A percentile compares a stretch with the other conserved stretches of the same genome.
These are phyloP conservation scores for Curvularia spicifera DNA, from an alignment of 2,329 filamentous ascomycete species.

Conservation along the genomic window DNA sequence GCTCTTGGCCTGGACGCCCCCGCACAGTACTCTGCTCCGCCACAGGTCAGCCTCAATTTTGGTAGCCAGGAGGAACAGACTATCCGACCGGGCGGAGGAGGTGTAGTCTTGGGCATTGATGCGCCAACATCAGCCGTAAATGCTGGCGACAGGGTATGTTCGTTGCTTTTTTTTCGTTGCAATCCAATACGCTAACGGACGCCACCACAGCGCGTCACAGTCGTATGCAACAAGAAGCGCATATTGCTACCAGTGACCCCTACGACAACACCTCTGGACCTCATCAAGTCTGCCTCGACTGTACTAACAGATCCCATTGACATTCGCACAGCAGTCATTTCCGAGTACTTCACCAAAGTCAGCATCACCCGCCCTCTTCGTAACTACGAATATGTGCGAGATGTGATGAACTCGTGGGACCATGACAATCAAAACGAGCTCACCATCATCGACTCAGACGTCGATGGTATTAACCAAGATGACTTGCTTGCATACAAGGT, in stretches of 20 bases:
- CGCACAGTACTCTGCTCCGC: slow-evolving; percentile 23
- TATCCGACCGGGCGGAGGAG: slow-evolving; percentile 55
- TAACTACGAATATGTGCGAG: slow-evolving; percentile 83
- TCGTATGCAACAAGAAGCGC: slow-evolving; percentile 73
- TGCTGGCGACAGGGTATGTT: slow-evolving; percentile 73
- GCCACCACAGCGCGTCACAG: slow-evolving; percentile 66
- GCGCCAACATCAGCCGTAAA: slow-evolving; percentile 83
- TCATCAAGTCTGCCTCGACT: slow-evolving; percentile 71
- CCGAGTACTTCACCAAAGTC: slow-evolving; percentile 77
- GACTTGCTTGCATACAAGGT: slow-evolving; percentile 72
- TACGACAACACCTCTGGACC: slow-evolving; percentile 75
- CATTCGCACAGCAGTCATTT: slow-evolving; percentile 69
- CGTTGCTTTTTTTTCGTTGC: not conserved
- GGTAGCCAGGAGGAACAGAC: slow-evolving; percentile 37
- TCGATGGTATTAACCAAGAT: slow-evolving; percentile 58
- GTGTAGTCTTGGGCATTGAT: slow-evolving; percentile 66
- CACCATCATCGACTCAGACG: slow-evolving; percentile 67
- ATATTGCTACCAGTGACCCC: slow-evolving; percentile 75
- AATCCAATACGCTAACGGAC: slow-evolving; percentile 23
- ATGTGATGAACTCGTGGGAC: slow-evolving; percentile 94
- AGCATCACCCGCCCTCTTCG: slow-evolving; percentile 83
- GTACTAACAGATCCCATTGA: slow-evolving; percentile 69
- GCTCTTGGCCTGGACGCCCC: slow-evolving; percentile 32
- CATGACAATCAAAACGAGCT: slow-evolving; percentile 78
- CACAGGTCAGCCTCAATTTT: slow-evolving; percentile 30